These are phyloP conservation scores for Saturnispora hagleri DNA, from an alignment of 805 yeast genomes.

Conservation along the genomic window DNA sequence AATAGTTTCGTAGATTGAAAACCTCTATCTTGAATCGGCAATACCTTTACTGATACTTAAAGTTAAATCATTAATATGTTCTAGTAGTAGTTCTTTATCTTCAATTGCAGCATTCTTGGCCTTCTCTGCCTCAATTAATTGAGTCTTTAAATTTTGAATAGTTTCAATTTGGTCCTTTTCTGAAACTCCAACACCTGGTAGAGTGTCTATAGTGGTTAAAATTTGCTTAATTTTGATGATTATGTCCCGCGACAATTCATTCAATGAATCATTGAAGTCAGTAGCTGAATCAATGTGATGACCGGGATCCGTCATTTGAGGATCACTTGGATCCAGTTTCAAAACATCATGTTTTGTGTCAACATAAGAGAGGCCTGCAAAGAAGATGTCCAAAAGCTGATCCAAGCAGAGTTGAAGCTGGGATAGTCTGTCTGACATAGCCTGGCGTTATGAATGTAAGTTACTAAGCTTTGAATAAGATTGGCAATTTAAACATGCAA, in stretches of 20 bases:
- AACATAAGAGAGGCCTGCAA: slow-evolving; percentile 68
- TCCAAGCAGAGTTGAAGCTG: slow-evolving; percentile 86
- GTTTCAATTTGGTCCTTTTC: slow-evolving; percentile 60
- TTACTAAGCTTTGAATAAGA: neutral
- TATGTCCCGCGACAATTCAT: slow-evolving; percentile 77
- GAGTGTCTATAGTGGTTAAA: slow-evolving; percentile 70
- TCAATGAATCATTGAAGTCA: slow-evolving; percentile 39
- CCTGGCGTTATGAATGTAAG: neutral
- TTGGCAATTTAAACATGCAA: neutral
- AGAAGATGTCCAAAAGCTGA: slow-evolving; percentile 69
- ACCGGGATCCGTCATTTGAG: slow-evolving; percentile 55
- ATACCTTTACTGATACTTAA: slow-evolving; percentile 49
- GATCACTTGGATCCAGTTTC: slow-evolving; percentile 39
- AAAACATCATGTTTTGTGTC: slow-evolving; percentile 65
- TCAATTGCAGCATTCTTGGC: slow-evolving; percentile 47
- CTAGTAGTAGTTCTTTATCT: slow-evolving; percentile 54
- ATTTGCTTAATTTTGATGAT: slow-evolving; percentile 83
- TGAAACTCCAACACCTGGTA: slow-evolving; percentile 89
- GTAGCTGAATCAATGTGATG: slow-evolving; percentile 32
- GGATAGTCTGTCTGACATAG: slow-evolving; percentile 75
- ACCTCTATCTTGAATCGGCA: slow-evolving; percentile 29
- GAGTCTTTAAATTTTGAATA: slow-evolving; percentile 53
- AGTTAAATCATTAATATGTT: slow-evolving; percentile 59
- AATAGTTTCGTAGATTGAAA: too few species aligned
- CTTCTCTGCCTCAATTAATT: slow-evolving; percentile 50